Evolutionary conservation across 2,329 filamentous ascomycete genomes (phyloP), one percentile per base, ranked within the genome.

Genomic region (Aspergillus calidoustus): DNA sequence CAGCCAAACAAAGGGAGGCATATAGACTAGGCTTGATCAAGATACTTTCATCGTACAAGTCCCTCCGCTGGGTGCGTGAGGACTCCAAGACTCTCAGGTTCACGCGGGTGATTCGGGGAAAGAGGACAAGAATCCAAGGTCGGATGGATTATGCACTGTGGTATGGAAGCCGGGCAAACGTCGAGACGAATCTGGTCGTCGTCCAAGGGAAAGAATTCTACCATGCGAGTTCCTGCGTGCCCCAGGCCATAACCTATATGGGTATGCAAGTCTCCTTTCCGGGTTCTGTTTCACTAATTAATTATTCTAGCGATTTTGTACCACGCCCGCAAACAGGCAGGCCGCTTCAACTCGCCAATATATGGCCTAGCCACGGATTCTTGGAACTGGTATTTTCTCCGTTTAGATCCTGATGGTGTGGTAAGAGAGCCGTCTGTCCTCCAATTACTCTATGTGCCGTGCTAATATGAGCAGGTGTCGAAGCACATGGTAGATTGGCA

Each of bases 351-450:
- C 48, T n/a, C 9, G 11, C 48, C 28, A 15, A 51, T 51, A 13
- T 51, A 51, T 28, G 48, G 48, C 48, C 34, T 51, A 11, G 48
- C 48, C 28, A 51, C 48, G 1, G 48, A 51, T 25, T n/a, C 11
- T 19, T 31, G 9, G 25, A 1, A 51, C 48, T 51, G 48, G 48
- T 3, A 51, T 31, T 51, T 51, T 8, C 11, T 50, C 47, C 47
- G 47, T 15, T 25, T 50, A 7, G 23, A 50, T 28, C 47, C 47
- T 50, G 30, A 50, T 50, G 47, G 23, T 50, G 47, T 50, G 25
- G 47, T 50, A 50, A 7, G 23, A 25, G 30, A 25, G 22, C 47
- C 22, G 22, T 50, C 47, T 30, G 28, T 3, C 31, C 7, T 50
- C 47, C 30, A 43, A 4, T 43, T 13, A 3, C 22, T 28, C 25